Evolutionary conservation across 257 asterid genomes (phyloP), one percentile per base, ranked within the genome.

Genomic region (Penstemon newberryi): DNA sequence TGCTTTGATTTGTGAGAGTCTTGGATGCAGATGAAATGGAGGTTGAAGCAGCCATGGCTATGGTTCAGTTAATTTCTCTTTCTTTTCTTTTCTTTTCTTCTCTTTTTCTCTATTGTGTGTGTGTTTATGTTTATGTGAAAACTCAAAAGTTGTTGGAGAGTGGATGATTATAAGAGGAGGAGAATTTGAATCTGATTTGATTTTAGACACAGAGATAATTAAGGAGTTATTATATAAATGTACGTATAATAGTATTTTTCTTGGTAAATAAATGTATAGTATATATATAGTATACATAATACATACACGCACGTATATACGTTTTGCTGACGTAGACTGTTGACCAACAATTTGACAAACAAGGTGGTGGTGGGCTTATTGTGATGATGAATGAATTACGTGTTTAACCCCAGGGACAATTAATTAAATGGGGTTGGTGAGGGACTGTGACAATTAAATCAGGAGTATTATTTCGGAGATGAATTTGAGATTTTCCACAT

Each of bases 21-120:
- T 69, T 81, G n/a, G 86, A 9, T 33, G 83, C 72, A 11, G 81
- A 61, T 39, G 80, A 77, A 65, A 77, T 59, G 63, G 79, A 71
- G 74, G 61, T 65, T 25, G 33, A 25, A 57, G 85, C 79, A 44
- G 85, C 82, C 85, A 81, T 81, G 46, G 33, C 2, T 25, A 25
- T 25, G 33, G 2, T 25, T 25, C 33, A 25, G 33, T 25, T 25
- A 25, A 25, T 25, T 25, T 25, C 2, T 58, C 58, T 73, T 4
- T 39, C 60, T 37, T 6, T 47, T 10, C 8, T 1, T 8, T 36
- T 46, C 49, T 60, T 15, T 60, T 25, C 60, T 7, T 67, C 11
- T 47, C 54, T 69, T 56, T 55, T 57, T 12, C 4, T 49, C 63
- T 41, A 69, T 60, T 65, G 39, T 40, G 37, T 71, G 3, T 8